Evolutionary conservation across 1,284 basidiomycete species (phyloP).

Genomic region (Irpex sp.): DNA sequence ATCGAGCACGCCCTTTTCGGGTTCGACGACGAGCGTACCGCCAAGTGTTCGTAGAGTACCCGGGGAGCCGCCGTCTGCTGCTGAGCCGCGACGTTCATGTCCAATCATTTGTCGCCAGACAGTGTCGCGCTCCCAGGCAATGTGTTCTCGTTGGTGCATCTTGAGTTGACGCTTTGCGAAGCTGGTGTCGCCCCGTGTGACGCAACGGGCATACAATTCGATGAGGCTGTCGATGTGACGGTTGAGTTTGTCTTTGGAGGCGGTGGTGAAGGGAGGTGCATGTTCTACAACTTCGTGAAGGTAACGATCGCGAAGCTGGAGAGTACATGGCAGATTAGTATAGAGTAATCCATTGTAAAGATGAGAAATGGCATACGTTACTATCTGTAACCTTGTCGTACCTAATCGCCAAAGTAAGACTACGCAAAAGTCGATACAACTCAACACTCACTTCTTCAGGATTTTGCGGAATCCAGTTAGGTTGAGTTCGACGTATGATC

Average conservation of each 20-base stretch:
- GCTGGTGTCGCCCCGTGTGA: conserved; percentile 71
- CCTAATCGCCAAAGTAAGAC: conserved; percentile 33
- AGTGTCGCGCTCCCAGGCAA: conserved; percentile 93
- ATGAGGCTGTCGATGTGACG: conserved; percentile 61
- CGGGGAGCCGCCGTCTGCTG: conserved; percentile 23
- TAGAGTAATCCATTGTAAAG: background rate
- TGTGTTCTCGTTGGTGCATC: conserved; percentile 88
- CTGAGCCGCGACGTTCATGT: conserved; percentile 71
- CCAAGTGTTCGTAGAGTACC: conserved; percentile 37
- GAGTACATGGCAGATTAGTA: conserved; percentile 3
- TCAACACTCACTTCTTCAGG: conserved; percentile 78
- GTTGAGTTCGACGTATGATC: conserved; percentile 94
- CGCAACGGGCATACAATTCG: conserved; percentile 84
- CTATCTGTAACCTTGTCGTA: conserved; percentile 95
- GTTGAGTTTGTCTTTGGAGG: conserved; percentile 64
- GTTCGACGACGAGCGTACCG: conserved; percentile 49
- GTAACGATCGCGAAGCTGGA: conserved; percentile 79
- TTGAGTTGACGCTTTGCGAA: conserved; percentile 82
- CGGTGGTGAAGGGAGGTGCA: conserved; percentile 64
- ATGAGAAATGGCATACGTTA: conserved; percentile 39
- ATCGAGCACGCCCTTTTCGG: conserved; percentile 47
- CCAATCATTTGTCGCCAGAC: conserved; percentile 99
- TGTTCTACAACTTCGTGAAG: conserved; percentile 74
- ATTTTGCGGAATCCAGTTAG: conserved; percentile 96
- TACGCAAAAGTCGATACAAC: conserved; percentile 7